Evolutionary conservation across 176 grass and related monocot species (phyloP), one percentile per base, ranked within the genome.

Genomic region (Ensete glaucum): DNA sequence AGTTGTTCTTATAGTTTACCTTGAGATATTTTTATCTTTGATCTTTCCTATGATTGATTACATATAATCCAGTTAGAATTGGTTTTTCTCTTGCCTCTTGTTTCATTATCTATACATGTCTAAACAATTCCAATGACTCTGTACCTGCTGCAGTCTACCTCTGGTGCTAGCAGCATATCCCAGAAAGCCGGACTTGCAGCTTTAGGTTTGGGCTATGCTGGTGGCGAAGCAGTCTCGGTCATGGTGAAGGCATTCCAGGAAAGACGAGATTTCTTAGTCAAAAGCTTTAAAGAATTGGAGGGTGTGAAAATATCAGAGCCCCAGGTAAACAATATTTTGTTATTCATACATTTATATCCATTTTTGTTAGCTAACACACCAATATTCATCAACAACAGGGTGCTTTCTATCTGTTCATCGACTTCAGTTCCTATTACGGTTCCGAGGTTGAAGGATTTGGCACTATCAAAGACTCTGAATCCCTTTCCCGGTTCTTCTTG

Each of bases 181-280:
- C 93, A 96, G 76, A 96, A 96, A 87, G 93, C 93, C 72, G 89
- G 93, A 21, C 81, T 96, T 73, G 93, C 93, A 76, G 93, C 89
- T 78, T 83, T 96, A 63, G 89, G 85, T 79, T 82, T 96, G 58
- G 93, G 93, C 11, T 96, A 88, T 84, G 93, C 87, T 0, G 93
- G 93, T 22, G 93, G 93, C 76, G 93, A 92, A 84, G 85, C 89
- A 21, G 87, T 96, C 73, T 81, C 86, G 26, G 81, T 89, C 17
- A 96, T 96, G 93, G 93, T 92, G 72, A 96, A 90, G 84, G 93
- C 93, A 78, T 96, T 96, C 74, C 85, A 85, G 77, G 87, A 92
- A 75, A 85, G 93, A 11, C 87, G 89, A 26, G 85, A 96, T 82
- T 92, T 90, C 83, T 85, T 96, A 72, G 83, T 96, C 49, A 88